Conservation (phyloP, 2,329 filamentous ascomycete species). For the Colletotrichum sp. region DNA sequence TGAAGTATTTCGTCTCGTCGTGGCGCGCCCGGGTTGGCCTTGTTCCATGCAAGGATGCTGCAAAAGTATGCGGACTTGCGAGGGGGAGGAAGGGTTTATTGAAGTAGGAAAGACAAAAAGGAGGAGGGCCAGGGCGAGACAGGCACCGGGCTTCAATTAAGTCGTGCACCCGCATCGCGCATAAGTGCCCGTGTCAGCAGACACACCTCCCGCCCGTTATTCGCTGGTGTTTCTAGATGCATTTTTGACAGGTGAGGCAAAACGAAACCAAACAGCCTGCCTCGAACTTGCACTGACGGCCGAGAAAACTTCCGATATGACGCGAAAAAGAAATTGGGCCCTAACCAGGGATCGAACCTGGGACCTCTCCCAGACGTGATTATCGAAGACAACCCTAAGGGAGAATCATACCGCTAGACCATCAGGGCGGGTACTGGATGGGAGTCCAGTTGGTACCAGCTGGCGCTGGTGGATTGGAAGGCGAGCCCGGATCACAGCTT, state of each 20-base stretch:
- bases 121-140: neutral
- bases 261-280: neutral
- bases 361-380: conserved; percentile 7
- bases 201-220: neutral
- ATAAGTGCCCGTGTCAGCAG: neutral
- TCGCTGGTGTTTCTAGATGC: neutral
- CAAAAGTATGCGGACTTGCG: neutral
- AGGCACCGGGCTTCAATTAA: neutral
- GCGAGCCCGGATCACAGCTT: neutral
- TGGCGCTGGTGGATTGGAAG: neutral
- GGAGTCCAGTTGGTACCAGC: neutral
- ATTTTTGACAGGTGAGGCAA: neutral
- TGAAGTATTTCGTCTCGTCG: neutral
- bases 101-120: neutral
- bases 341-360: conserved; percentile 22
- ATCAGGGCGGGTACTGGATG: neutral
- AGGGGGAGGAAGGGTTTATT: neutral
- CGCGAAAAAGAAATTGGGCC: neutral
- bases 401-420: conserved; percentile 23
- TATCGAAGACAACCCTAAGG: neutral
- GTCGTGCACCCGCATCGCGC: neutral
- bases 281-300: neutral
- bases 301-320: neutral
- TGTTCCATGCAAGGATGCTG: neutral
- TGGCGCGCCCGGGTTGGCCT: neutral